Conservation (phyloP, 2,329 filamentous ascomycete genomes). For the Colletotrichum theobromicola region DNA sequence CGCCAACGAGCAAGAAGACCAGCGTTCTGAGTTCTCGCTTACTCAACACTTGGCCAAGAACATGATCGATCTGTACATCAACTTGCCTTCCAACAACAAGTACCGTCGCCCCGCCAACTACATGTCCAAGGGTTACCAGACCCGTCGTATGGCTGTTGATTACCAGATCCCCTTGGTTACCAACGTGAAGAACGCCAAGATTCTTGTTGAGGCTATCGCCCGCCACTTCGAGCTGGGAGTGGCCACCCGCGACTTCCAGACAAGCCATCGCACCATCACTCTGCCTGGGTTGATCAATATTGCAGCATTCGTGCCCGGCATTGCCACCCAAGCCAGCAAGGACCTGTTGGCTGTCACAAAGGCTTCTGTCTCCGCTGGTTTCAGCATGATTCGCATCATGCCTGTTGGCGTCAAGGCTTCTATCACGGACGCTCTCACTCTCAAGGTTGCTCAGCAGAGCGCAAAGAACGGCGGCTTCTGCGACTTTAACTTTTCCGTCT, state of each 20-base stretch:
- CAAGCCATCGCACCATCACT: constrained; percentile 78
- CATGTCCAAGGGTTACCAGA: constrained; percentile 97
- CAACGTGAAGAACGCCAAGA: constrained; percentile 99
- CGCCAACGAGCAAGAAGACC: constrained; percentile 76
- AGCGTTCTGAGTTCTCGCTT: constrained; percentile 95
- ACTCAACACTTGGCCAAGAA: constrained; percentile 98
- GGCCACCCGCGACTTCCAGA: constrained; percentile 86
- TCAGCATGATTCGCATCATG: constrained; percentile 83
- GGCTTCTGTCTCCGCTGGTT: constrained; percentile 76
- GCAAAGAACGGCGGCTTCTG: constrained; percentile 71
- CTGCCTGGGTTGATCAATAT: constrained; percentile 80
- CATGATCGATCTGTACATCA: constrained; percentile 98
- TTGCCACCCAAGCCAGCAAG: constrained; percentile 66
- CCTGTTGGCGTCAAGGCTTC: constrained; percentile 75
- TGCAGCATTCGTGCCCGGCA: constrained; percentile 79
- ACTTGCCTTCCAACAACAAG: constrained; percentile 97
- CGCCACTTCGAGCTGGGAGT: constrained; percentile 87
- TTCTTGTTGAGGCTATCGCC: constrained; percentile 91
- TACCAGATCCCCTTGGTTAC: constrained; percentile 96
- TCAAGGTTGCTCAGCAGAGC: constrained; percentile 76
- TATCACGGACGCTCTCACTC: constrained; percentile 73
- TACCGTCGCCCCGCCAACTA: constrained; percentile 97
- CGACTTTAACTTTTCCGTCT: constrained; percentile 82
- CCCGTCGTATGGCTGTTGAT: constrained; percentile 96
- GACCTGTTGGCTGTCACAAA: constrained; percentile 75